phyloP scores from a whole-genome alignment of 371 early-diverging fungal species.

The Circinella minor region DNA sequence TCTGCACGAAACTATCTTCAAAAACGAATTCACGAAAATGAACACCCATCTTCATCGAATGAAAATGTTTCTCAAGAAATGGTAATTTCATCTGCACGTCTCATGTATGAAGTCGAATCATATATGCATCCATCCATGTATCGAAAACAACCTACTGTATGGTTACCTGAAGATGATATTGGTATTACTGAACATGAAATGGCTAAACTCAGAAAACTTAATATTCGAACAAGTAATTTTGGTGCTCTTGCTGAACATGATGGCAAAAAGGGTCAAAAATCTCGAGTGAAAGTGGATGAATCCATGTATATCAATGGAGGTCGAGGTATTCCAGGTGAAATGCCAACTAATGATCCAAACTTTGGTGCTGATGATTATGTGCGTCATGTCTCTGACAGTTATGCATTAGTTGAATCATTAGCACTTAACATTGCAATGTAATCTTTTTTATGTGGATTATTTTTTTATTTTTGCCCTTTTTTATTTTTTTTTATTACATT shows the following conservation, averaged over 20 bases:
- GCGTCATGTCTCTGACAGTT: constrained; percentile 7
- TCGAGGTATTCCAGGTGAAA: constrained; percentile 25
- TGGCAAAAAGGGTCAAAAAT: constrained; percentile 21
- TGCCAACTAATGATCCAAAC: constrained; percentile 4
- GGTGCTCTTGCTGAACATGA: constrained; percentile 13
- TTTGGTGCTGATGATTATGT: constrained; percentile 5
- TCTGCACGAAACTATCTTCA: neutral
- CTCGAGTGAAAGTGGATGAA: constrained; percentile 24
- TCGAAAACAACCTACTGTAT: constrained; percentile 25
- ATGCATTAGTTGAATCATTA: constrained; percentile 3
- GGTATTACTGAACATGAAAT: constrained; percentile 27
- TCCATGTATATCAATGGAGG: constrained; percentile 13
- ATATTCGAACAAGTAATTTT: constrained; percentile 18
- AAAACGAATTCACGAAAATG: constrained; percentile 2
- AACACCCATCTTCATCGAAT: neutral
- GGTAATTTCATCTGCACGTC: neutral
- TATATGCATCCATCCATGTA: constrained; percentile 31
- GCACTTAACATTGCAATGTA: constrained; percentile 2
- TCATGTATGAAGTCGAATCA: constrained; percentile 18
- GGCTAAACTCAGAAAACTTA: constrained; percentile 11
- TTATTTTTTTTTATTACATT: neutral
- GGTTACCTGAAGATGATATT: constrained; percentile 32
- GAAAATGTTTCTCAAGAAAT: neutral
- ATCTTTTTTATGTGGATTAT: neutral
- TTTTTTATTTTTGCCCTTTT: neutral